A percentile compares a stretch with the other conserved stretches of the same genome.
These are phyloP conservation scores for Dysphania ambrosioides DNA, from an alignment of 148 eudicot genomes.

Conservation along the genomic window DNA sequence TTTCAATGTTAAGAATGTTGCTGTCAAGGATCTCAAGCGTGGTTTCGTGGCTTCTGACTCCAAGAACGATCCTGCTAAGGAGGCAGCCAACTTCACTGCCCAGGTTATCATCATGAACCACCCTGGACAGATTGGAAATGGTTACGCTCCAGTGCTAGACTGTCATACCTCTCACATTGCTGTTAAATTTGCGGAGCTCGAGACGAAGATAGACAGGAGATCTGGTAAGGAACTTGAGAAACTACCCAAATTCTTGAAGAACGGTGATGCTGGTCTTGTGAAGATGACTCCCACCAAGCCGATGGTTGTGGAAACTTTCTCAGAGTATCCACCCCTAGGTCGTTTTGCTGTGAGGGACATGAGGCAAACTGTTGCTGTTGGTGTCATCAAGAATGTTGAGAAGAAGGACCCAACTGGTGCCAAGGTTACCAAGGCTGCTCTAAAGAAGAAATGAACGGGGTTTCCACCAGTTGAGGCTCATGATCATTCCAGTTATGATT, in stretches of 20 bases:
- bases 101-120: constrained; percentile 56
- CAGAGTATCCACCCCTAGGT: constrained; percentile 44
- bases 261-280: constrained; percentile 45
- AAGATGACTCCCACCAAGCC: constrained; percentile 53
- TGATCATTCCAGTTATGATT: background rate
- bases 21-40: constrained; percentile 52
- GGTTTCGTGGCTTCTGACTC: constrained; percentile 49
- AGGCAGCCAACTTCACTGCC: constrained; percentile 42
- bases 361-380: constrained; percentile 51
- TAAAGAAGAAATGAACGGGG: constrained; percentile 32
- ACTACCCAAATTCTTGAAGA: constrained; percentile 50
- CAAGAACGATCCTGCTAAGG: constrained; percentile 50
- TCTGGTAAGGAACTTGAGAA: constrained; percentile 49
- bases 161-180: constrained; percentile 56
- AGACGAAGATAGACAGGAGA: constrained; percentile 47
- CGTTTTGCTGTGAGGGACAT: constrained; percentile 48
- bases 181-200: constrained; percentile 44
- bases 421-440: constrained; percentile 50
- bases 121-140: constrained; percentile 48
- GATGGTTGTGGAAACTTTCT: constrained; percentile 48
- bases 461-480: background rate
- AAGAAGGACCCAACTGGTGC: constrained; percentile 51
- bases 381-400: constrained; percentile 49
- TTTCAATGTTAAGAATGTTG: constrained; percentile 43
- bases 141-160: constrained; percentile 45